Conservation (phyloP, 2,329 filamentous ascomycete genomes). For the Arthrobotrys conoides region DNA sequence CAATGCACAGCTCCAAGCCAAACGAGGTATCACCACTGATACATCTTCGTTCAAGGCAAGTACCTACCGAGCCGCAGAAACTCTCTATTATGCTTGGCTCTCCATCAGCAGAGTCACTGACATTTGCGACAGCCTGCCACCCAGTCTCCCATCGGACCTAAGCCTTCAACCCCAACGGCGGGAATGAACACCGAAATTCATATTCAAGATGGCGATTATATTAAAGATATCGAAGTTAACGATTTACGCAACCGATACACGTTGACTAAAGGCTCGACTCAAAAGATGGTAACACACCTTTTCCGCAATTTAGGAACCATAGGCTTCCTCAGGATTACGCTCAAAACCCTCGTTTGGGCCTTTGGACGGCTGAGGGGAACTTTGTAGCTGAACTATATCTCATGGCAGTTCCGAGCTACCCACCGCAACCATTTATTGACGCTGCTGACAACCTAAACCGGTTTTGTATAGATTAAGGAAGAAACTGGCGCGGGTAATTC, state of each 20-base stretch:
- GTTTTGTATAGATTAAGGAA: slow-evolving; percentile 98
- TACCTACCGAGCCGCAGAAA: not conserved
- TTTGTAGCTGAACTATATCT: slow-evolving; percentile 79
- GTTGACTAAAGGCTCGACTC: slow-evolving; percentile 94
- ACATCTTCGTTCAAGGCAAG: slow-evolving; percentile 36
- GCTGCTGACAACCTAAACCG: slow-evolving; percentile 66
- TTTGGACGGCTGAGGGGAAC: slow-evolving; percentile 71
- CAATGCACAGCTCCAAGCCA: slow-evolving; percentile 85
- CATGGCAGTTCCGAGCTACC: slow-evolving; percentile 72
- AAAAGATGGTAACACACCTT: slow-evolving; percentile 90
- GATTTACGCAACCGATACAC: slow-evolving; percentile 96
- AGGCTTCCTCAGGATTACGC: slow-evolving; percentile 65
- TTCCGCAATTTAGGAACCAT: slow-evolving; percentile 69
- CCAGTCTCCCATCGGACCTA: slow-evolving; percentile 65
- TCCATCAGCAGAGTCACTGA: not conserved
- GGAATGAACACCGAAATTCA: slow-evolving; percentile 90
- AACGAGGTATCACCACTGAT: slow-evolving; percentile 77
- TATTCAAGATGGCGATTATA: slow-evolving; percentile 95
- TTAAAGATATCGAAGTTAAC: slow-evolving; percentile 99
- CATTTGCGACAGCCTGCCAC: slow-evolving; percentile 69
- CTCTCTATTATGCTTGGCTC: too few species aligned
- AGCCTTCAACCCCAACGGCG: slow-evolving; percentile 62
- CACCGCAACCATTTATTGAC: slow-evolving; percentile 54
- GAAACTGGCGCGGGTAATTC: slow-evolving; percentile 99
- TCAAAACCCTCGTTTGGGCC: slow-evolving; percentile 28